These are phyloP conservation scores for Fusarium concolor DNA, from an alignment of 2,329 filamentous ascomycete genomes.

Conservation along the genomic window DNA sequence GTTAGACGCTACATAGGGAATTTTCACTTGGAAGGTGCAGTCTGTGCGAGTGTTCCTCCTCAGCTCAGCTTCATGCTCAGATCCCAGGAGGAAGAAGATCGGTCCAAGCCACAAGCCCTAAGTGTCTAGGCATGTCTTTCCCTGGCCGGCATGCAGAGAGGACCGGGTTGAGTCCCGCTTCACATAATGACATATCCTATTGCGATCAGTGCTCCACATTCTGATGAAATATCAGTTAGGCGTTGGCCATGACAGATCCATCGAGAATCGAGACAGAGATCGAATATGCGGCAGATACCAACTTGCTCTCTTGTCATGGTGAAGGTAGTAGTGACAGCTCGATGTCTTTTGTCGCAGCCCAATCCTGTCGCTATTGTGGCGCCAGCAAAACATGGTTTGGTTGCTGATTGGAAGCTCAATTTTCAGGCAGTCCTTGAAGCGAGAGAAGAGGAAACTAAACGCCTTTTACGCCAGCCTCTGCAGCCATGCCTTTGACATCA, in stretches of 20 bases:
- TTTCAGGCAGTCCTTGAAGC: constrained; percentile 18
- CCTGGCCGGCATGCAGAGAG: constrained; percentile 35
- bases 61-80: constrained; percentile 9
- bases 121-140: constrained; percentile 26
- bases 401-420: constrained; percentile 29
- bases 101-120: constrained; percentile 28
- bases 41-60: constrained; percentile 25
- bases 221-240: constrained; percentile 6
- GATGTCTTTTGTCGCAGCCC: constrained; percentile 7
- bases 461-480: constrained; percentile 20
- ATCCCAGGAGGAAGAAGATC: constrained; percentile 12
- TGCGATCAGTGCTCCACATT: constrained; percentile 39
- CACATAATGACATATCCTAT: constrained; percentile 44
- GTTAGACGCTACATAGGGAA: constrained; percentile 11
- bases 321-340: neutral
- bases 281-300: constrained; percentile 9
- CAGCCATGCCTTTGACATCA: constrained; percentile 34
- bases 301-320: neutral
- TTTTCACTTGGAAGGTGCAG: constrained; percentile 6
- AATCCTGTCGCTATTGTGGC: constrained; percentile 12
- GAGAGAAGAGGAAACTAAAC: constrained; percentile 49
- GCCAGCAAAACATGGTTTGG: constrained; percentile 21
- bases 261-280: constrained; percentile 5
- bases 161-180: constrained; percentile 36
- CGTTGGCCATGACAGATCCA: constrained; percentile 16